These are phyloP conservation scores for Trichoderma koningii DNA, from an alignment of 2,329 filamentous ascomycete species.

Conservation along the genomic window DNA sequence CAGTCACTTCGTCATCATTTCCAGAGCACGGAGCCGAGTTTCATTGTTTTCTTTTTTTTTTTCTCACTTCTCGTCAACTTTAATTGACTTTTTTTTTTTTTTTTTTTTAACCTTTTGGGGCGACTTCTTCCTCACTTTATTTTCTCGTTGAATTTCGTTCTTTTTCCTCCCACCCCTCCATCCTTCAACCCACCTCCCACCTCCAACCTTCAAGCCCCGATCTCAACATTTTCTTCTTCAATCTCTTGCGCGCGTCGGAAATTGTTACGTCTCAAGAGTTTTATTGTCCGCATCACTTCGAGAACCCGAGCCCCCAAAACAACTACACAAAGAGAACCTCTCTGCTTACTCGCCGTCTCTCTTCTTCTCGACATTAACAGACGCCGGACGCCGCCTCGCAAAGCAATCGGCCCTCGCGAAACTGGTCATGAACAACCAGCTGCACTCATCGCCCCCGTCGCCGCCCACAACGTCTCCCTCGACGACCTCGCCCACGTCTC, in stretches of 20 bases:
- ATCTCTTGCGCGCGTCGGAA: background rate
- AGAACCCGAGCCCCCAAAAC: too few relatives aligned
- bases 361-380: conserved; percentile 29
- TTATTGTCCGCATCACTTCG: too few relatives aligned
- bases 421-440: conserved; percentile 50
- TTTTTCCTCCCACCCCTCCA: background rate
- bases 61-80: background rate
- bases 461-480: conserved; percentile 36
- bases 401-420: conserved; percentile 48
- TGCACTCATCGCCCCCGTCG: conserved; percentile 39
- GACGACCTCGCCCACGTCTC: conserved; percentile 36
- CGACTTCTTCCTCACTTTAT: background rate
- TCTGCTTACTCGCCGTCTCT: conserved; percentile 8
- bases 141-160: background rate
- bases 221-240: background rate
- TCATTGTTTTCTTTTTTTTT: background rate
- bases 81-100: background rate
- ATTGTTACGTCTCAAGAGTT: background rate
- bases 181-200: background rate
- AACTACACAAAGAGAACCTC: background rate
- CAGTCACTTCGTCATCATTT: background rate
- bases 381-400: conserved; percentile 42
- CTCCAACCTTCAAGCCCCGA: too few relatives aligned
- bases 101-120: background rate
- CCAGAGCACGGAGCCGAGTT: background rate